A percentile compares a stretch with the other conserved stretches of the same genome.
phyloP scores from a whole-genome alignment of 164 flowering plant species.

The Umbellularia californica region DNA sequence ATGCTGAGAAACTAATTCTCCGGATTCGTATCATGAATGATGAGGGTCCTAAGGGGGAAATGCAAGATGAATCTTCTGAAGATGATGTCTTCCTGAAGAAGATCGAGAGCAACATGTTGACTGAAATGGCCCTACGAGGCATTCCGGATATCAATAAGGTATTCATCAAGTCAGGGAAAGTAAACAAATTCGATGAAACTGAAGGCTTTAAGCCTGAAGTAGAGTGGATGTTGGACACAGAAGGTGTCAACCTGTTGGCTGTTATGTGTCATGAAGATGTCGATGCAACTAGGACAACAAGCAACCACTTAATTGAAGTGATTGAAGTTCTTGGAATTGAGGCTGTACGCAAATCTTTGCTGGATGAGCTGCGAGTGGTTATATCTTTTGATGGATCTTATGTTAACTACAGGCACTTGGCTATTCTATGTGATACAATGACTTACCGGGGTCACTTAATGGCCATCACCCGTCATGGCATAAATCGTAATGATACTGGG shows the following conservation, averaged over 20 bases:
- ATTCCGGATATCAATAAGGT: conserved; percentile 96
- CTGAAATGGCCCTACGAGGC: conserved; percentile 97
- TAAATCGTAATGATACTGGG: conserved; percentile 93
- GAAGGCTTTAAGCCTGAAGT: conserved; percentile 78
- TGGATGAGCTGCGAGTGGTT: conserved; percentile 94
- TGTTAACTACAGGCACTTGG: conserved; percentile 93
- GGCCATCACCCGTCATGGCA: conserved; percentile 99
- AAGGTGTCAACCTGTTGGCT: conserved; percentile 95
- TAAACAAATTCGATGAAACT: conserved; percentile 69
- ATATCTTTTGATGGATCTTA: conserved; percentile 99
- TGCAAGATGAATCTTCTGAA: conserved; percentile 89
- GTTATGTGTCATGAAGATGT: conserved; percentile 95
- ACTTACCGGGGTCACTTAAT: conserved; percentile 95
- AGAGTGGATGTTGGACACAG: conserved; percentile 99
- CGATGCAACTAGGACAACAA: conserved; percentile 85
- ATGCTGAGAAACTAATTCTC: conserved; percentile 90
- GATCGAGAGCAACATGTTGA: conserved; percentile 93
- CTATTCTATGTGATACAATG: conserved; percentile 98
- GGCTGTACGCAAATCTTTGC: conserved; percentile 79
- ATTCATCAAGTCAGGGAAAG: conserved; percentile 73
- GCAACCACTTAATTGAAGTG: conserved; percentile 96
- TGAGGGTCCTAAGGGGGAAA: conserved; percentile 89
- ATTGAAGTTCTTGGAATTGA: conserved; percentile 98
- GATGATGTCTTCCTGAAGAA: conserved; percentile 99
- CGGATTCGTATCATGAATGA: conserved; percentile 99